Conservation (phyloP, 2,329 filamentous ascomycete species). For the Pseudovirgaria hyperparasitica region DNA sequence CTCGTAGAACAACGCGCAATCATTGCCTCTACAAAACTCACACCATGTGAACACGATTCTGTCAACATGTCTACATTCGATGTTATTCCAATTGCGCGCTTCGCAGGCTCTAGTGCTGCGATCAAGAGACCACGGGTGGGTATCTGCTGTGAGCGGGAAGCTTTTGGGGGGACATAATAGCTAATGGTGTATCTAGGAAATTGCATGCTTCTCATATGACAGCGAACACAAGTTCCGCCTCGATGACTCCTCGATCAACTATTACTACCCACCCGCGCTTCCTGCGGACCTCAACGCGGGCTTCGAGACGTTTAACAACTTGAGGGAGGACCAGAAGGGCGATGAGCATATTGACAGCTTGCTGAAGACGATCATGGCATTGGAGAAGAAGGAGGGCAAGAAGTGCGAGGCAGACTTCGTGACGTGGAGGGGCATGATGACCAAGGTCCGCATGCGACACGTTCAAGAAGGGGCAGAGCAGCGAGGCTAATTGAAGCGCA, state of each 20-base stretch:
- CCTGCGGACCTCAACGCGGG: slow-evolving; percentile 66
- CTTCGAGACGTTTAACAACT: slow-evolving; percentile 69
- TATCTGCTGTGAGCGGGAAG: no score
- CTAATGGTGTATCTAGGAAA: no score
- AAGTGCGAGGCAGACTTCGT: slow-evolving; percentile 67
- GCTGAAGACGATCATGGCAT: slow-evolving; percentile 58
- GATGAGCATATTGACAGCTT: slow-evolving; percentile 83
- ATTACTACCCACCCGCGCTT: slow-evolving; percentile 69
- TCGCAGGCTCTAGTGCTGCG: no score
- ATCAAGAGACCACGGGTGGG: no score
- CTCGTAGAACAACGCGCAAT: no score
- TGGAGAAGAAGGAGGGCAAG: slow-evolving; percentile 56
- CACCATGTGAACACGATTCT: no score
- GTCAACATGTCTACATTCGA: no score
- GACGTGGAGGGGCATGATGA: slow-evolving; percentile 98
- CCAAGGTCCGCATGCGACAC: slow-evolving; percentile 53
- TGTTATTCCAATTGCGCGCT: no score
- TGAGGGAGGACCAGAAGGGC: slow-evolving; percentile 65
- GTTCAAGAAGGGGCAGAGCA: not conserved
- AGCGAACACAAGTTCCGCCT: slow-evolving; percentile 63
- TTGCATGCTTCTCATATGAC: slow-evolving; percentile 89
- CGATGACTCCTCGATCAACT: slow-evolving; percentile 68
- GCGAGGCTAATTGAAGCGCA: slow-evolving; percentile 22
- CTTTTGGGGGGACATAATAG: no score
- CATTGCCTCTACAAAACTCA: no score